Conservation (phyloP, 2,329 filamentous ascomycete genomes). For the Microthyrium microscopicum region DNA sequence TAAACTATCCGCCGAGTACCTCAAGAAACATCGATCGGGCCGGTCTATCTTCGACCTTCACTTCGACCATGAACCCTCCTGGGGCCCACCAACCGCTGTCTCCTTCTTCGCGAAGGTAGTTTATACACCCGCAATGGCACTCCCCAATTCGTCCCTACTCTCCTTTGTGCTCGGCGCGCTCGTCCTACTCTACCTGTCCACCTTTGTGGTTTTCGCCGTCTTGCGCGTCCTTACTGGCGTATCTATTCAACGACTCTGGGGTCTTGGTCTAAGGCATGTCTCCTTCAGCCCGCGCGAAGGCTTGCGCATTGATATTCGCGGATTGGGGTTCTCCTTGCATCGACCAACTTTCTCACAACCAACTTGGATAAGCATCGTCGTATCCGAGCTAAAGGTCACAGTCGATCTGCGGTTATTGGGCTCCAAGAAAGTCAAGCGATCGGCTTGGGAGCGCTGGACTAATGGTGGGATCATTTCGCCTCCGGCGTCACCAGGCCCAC, state of each 20-base stretch:
- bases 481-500: slow-evolving; percentile 11
- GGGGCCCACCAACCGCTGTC: too few relatives aligned
- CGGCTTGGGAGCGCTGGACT: slow-evolving; percentile 16
- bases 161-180: slow-evolving; percentile 73
- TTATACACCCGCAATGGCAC: background rate
- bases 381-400: slow-evolving; percentile 73
- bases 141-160: too few relatives aligned
- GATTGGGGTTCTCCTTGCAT: slow-evolving; percentile 75
- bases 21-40: too few relatives aligned
- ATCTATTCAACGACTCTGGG: slow-evolving; percentile 89
- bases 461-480: slow-evolving; percentile 17
- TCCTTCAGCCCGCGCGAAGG: slow-evolving; percentile 83
- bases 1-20: too few relatives aligned
- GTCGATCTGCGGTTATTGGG: slow-evolving; percentile 55
- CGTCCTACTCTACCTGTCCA: slow-evolving; percentile 73
- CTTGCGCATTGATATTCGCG: slow-evolving; percentile 73
- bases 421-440: slow-evolving; percentile 12
- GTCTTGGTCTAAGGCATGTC: slow-evolving; percentile 78
- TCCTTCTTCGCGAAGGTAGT: too few relatives aligned
- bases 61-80: too few relatives aligned
- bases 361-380: slow-evolving; percentile 82
- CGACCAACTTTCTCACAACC: slow-evolving; percentile 92
- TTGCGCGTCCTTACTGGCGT: slow-evolving; percentile 83
- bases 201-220: slow-evolving; percentile 86
- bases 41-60: too few relatives aligned